Evolutionary conservation across 768 basidiomycete species (phyloP), one percentile per base, ranked within the genome.

Genomic region (Holtermanniella nyarrowii): DNA sequence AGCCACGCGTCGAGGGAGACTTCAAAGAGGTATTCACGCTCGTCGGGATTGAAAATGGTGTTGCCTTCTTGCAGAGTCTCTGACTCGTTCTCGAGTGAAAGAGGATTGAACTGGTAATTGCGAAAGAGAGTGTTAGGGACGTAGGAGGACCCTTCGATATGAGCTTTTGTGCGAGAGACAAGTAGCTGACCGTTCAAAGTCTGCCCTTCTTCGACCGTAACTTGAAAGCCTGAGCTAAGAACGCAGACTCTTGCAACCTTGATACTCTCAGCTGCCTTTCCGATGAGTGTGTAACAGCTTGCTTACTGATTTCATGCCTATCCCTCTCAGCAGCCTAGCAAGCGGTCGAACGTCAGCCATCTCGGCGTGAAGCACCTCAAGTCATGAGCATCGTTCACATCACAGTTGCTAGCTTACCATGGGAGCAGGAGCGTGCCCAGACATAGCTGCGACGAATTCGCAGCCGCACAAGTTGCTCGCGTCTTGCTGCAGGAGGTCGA

Each of bases 161-260:
- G 18, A 26, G 43, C 31, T 27, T 16, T 37, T 40, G 49, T 31
- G 12, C 13, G 25, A 22, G 27, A 24, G 46, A 26, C 14, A 40
- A 31, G 2, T 39, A 44, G 72, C 76, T 55, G 63, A 87, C 90
- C 90, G 24, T 85, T 75, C 5, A 93, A 74, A 0, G 84, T 82
- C 27, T 84, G 78, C 1, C 85, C 81, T 68, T 95, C 89, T 72
- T 96, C 88, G 10, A 88, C 88, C 18, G 80, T 79, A 24, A 95
- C 77, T 12, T 79, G 79, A 56, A 95, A 73, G 1, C 88, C 90
- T 39, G 76, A 74, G 16, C 77, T 74, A 21, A 80, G 77, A n/a
- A 89, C 77, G 12, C 78, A 81, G 42, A 95, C 74, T 0, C 80
- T 84, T 14, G 86, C 90, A 56, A n/a, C n/a, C n/a, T n/a, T n/a